Evolutionary conservation across 140 eudicot species (phyloP).

Genomic region (Flaveria floridana): DNA sequence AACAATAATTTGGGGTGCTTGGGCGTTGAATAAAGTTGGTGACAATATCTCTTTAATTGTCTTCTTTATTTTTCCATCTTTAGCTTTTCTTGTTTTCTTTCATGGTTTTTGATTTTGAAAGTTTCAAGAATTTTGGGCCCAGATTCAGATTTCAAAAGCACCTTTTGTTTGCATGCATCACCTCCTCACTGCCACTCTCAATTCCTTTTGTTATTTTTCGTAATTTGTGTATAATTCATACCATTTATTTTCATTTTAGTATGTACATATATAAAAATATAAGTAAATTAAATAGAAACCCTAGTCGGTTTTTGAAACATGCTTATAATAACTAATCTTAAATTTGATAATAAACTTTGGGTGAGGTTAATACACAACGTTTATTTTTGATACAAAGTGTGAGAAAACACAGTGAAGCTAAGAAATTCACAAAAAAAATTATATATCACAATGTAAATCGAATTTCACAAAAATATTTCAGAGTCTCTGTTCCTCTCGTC

Average conservation of each 20-base stretch:
- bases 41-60: constrained; percentile 25
- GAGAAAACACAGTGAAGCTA: no score
- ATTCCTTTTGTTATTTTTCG: constrained; percentile 27
- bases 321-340: not conserved
- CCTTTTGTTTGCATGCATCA: constrained; percentile 40
- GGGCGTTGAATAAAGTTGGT: constrained; percentile 33
- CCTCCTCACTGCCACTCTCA: constrained; percentile 27
- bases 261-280: not conserved
- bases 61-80: constrained; percentile 26
- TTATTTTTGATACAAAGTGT: no score
- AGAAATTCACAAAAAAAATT: no score
- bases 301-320: not conserved
- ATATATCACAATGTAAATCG: no score
- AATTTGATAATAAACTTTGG: no score
- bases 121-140: constrained; percentile 44
- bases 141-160: constrained; percentile 35
- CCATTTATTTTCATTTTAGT: not conserved
- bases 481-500: no score
- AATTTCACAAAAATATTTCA: no score
- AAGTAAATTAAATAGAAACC: not conserved
- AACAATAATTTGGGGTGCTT: constrained; percentile 26
- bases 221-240: constrained; percentile 14
- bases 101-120: constrained; percentile 37
- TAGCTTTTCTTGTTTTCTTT: constrained; percentile 44
- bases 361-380: no score